Conservation (phyloP, 2,329 filamentous ascomycete genomes). For the Talaromyces sp. region DNA sequence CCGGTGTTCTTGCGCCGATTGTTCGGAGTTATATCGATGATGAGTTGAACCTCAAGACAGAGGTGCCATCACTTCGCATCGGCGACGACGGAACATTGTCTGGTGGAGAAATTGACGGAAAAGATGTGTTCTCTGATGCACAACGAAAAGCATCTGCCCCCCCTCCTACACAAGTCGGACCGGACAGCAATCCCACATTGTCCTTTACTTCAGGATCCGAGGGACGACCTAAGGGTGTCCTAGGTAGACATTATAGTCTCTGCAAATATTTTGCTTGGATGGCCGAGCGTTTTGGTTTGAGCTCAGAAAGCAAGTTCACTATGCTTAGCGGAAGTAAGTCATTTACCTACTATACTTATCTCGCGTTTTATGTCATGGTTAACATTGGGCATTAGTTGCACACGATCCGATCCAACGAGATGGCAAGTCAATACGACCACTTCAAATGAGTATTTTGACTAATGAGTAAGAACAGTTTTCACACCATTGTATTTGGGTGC, state of each 20-base stretch:
- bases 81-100: conserved; percentile 65
- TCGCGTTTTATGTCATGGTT: not conserved
- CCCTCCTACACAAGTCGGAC: conserved; percentile 74
- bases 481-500: conserved; percentile 85
- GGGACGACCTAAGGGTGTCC: conserved; percentile 80
- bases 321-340: conserved; percentile 66
- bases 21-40: conserved; percentile 68
- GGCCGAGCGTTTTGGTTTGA: conserved; percentile 74
- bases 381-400: conserved; percentile 50
- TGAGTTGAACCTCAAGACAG: conserved; percentile 67
- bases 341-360: not conserved
- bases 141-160: conserved; percentile 39
- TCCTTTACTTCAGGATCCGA: conserved; percentile 71
- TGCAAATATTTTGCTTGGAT: conserved; percentile 92
- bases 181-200: conserved; percentile 76
- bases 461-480: conserved; percentile 53
- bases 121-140: conserved; percentile 61
- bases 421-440: conserved; percentile 35
- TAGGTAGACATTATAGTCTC: conserved; percentile 80
- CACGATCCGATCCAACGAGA: conserved; percentile 60
- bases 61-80: conserved; percentile 71
- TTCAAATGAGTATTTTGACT: not conserved
- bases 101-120: conserved; percentile 65
- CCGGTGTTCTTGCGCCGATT: conserved; percentile 59
- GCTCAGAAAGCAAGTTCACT: conserved; percentile 71